Evolutionary conservation across 805 yeast genomes (phyloP).

Genomic region (Middelhovenomyces tepae): DNA sequence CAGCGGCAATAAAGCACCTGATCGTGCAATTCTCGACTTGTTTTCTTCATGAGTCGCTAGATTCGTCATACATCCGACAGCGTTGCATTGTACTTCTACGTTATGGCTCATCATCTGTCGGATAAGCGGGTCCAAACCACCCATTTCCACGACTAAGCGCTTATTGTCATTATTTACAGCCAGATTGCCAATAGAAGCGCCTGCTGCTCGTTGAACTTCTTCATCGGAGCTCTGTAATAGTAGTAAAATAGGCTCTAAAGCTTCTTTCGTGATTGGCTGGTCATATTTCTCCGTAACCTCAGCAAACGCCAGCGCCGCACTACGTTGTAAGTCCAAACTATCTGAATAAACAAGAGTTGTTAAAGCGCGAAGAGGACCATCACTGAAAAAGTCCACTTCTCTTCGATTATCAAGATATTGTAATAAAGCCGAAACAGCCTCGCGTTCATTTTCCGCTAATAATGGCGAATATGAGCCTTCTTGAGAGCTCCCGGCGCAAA

Average conservation of each 20-base stretch:
- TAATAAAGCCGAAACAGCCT: constrained; percentile 83
- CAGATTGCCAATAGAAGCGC: constrained; percentile 96
- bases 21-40: constrained; percentile 88
- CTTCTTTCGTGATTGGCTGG: constrained; percentile 81
- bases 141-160: constrained; percentile 91
- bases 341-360: constrained; percentile 92
- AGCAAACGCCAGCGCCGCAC: constrained; percentile 97
- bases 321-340: constrained; percentile 86
- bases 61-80: constrained; percentile 97
- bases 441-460: constrained; percentile 91
- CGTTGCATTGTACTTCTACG: constrained; percentile 97
- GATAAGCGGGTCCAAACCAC: constrained; percentile 91
- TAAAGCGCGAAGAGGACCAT: constrained; percentile 75
- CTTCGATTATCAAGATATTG: constrained; percentile 80
- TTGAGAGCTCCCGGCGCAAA: constrained; percentile 11
- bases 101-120: constrained; percentile 96
- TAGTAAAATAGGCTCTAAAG: constrained; percentile 85
- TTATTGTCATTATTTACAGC: constrained; percentile 97
- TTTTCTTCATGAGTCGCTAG: constrained; percentile 97
- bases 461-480: constrained; percentile 62
- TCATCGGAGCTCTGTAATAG: constrained; percentile 79
- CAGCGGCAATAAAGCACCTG: constrained; percentile 91
- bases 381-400: constrained; percentile 82
- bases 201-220: constrained; percentile 96
- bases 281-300: constrained; percentile 86